These are phyloP conservation scores for Mycena kentingensis DNA, from an alignment of 768 basidiomycete species.

Conservation along the genomic window DNA sequence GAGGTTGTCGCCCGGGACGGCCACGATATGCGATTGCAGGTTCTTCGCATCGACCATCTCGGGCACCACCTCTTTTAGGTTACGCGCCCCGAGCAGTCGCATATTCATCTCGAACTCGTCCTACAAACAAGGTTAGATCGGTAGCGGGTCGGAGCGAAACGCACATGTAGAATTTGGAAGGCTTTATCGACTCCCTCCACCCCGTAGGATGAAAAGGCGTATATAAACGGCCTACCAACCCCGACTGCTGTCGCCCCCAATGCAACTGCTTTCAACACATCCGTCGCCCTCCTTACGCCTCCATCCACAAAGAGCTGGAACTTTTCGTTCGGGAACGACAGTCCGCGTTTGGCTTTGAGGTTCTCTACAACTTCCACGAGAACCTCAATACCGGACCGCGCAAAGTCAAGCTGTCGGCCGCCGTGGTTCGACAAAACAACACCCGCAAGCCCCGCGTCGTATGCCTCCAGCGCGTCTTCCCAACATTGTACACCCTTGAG, in stretches of 20 bases:
- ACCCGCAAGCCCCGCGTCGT: conserved; percentile 71
- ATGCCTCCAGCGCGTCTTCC: conserved; percentile 89
- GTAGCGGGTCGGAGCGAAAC: conserved; percentile 16
- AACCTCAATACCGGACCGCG: conserved; percentile 88
- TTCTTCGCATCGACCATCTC: conserved; percentile 88
- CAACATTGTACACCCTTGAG: conserved; percentile 89
- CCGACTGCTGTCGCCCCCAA: conserved; percentile 93
- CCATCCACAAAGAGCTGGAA: conserved; percentile 93
- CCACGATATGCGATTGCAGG: conserved; percentile 62
- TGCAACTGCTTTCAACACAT: conserved; percentile 86
- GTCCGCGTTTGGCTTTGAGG: conserved; percentile 64
- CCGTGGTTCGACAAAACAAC: conserved; percentile 90
- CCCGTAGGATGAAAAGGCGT: conserved; percentile 89
- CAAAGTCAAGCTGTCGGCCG: conserved; percentile 75
- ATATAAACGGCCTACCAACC: conserved; percentile 84
- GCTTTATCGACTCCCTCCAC: conserved; percentile 84
- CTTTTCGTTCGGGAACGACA: conserved; percentile 73
- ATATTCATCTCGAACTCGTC: conserved; percentile 99
- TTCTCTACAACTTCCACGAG: conserved; percentile 81
- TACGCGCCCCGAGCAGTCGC: conserved; percentile 85
- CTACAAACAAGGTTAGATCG: conserved; percentile 39
- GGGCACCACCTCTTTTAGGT: conserved; percentile 75
- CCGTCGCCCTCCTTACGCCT: conserved; percentile 89
- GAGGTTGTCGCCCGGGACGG: conserved; percentile 72
- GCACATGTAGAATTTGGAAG: conserved; percentile 72